Conservation (phyloP, 805 yeast genomes). For the Maudiozyma serrabonitensis region DNA sequence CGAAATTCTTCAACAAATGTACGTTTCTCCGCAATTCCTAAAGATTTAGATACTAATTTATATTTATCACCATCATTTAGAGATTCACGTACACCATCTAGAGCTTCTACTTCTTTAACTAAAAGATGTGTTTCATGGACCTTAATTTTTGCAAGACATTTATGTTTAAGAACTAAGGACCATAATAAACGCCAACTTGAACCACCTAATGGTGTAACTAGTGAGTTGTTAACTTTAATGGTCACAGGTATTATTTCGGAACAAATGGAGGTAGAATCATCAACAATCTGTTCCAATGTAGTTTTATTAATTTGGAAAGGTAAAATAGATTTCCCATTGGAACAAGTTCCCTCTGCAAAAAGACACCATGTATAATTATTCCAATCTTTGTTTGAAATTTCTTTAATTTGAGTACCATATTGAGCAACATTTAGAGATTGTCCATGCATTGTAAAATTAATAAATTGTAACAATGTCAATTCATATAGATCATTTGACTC, state of each 20-base stretch:
- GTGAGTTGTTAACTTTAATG: slow-evolving; percentile 23
- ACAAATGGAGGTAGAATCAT: background rate
- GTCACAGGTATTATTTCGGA: slow-evolving; percentile 11
- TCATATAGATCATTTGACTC: slow-evolving; percentile 8
- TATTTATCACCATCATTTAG: slow-evolving; percentile 40
- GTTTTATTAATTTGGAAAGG: slow-evolving; percentile 36
- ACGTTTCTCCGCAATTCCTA: slow-evolving; percentile 36
- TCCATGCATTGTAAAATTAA: slow-evolving; percentile 17
- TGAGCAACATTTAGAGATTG: slow-evolving; percentile 11
- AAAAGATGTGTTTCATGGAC: slow-evolving; percentile 13
- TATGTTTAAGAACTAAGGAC: background rate
- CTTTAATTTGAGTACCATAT: background rate
- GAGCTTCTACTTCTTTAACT: slow-evolving; percentile 12
- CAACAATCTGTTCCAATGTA: slow-evolving; percentile 6
- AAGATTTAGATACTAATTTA: slow-evolving; percentile 37
- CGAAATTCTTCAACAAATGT: slow-evolving; percentile 28
- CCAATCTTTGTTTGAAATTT: background rate
- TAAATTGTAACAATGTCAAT: slow-evolving; percentile 12
- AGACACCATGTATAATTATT: slow-evolving; percentile 40
- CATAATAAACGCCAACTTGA: background rate
- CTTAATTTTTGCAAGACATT: background rate
- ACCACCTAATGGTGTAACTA: slow-evolving; percentile 27
- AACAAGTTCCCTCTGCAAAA: slow-evolving; percentile 74
- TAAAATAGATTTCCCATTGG: slow-evolving; percentile 71
- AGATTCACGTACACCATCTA: slow-evolving; percentile 22